Percentiles rank a stretch among this genome's conserved stretches.
Conservation (phyloP, 768 basidiomycete genomes). For the Trametes coccinea region DNA sequence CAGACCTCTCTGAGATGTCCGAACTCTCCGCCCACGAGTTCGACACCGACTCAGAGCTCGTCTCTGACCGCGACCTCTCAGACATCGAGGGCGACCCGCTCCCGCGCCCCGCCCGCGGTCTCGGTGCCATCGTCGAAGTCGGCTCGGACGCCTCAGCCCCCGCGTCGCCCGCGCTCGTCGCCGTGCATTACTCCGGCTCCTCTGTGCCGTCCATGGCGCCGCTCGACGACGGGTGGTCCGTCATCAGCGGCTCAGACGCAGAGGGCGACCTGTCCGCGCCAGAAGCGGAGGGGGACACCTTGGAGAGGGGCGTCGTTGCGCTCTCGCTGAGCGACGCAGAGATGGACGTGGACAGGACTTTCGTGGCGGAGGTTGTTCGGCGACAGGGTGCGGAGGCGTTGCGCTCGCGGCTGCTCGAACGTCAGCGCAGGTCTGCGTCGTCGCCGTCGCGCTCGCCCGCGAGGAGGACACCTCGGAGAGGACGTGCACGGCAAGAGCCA, state of each 20-base stretch:
- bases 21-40: slow-evolving; percentile 45
- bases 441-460: slow-evolving; percentile 59
- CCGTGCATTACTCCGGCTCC: slow-evolving; percentile 13
- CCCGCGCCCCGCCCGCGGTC: not conserved
- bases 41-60: slow-evolving; percentile 41
- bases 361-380: slow-evolving; percentile 23
- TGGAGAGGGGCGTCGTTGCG: slow-evolving; percentile 35
- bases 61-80: slow-evolving; percentile 29
- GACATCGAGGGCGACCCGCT: slow-evolving; percentile 23
- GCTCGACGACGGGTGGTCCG: slow-evolving; percentile 40
- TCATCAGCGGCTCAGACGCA: slow-evolving; percentile 33
- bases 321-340: slow-evolving; percentile 37
- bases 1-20: slow-evolving; percentile 53
- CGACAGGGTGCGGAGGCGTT: slow-evolving; percentile 29
- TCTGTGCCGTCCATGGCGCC: slow-evolving; percentile 19
- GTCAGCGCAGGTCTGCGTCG: slow-evolving; percentile 42
- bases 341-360: slow-evolving; percentile 29
- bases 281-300: slow-evolving; percentile 23
- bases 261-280: slow-evolving; percentile 23
- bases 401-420: slow-evolving; percentile 34
- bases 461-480: slow-evolving; percentile 34
- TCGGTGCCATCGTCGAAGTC: slow-evolving; percentile 27
- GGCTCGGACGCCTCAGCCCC: slow-evolving; percentile 32
- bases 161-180: slow-evolving; percentile 30
- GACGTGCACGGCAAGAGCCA: slow-evolving; percentile 20